Conservation (phyloP, 2,329 filamentous ascomycete genomes). For the Aspergillus ustus region DNA sequence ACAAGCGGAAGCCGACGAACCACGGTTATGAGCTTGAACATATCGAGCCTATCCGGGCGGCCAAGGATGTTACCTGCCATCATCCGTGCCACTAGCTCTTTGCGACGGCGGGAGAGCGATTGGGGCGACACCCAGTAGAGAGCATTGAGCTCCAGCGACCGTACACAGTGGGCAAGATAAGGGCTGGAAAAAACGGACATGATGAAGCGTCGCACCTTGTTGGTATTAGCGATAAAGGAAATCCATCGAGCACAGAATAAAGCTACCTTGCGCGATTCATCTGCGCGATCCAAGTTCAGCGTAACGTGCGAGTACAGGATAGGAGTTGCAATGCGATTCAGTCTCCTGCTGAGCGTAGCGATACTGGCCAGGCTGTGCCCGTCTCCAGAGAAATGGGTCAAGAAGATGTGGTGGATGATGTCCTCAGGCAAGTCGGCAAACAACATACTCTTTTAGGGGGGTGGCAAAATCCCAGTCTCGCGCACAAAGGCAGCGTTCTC, state of each 20-base stretch:
- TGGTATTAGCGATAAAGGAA: background rate
- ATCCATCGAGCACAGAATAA: background rate
- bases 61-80: constrained; percentile 1
- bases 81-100: constrained; percentile 1
- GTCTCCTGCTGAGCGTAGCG: constrained; percentile 5
- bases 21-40: constrained; percentile 6
- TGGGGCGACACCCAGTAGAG: constrained; percentile 6
- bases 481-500: background rate
- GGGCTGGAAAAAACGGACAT: constrained; percentile 14
- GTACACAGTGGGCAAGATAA: constrained; percentile 9
- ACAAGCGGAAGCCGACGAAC: constrained; percentile 9
- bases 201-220: constrained; percentile 14
- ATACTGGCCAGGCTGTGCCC: background rate
- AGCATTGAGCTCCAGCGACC: constrained; percentile 11
- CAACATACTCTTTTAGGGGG: constrained; percentile 8
- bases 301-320: constrained; percentile 14
- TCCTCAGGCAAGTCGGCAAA: constrained; percentile 14
- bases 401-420: constrained; percentile 6
- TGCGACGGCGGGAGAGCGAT: background rate
- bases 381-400: constrained; percentile 3
- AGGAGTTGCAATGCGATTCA: constrained; percentile 5
- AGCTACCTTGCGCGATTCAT: constrained; percentile 15
- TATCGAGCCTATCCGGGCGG: constrained; percentile 6
- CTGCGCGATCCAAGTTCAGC: background rate
- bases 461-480: background rate